Evolutionary conservation across 2,329 filamentous ascomycete species (phyloP), one percentile per base, ranked within the genome.

Genomic region (Diaporthe caulivora): DNA sequence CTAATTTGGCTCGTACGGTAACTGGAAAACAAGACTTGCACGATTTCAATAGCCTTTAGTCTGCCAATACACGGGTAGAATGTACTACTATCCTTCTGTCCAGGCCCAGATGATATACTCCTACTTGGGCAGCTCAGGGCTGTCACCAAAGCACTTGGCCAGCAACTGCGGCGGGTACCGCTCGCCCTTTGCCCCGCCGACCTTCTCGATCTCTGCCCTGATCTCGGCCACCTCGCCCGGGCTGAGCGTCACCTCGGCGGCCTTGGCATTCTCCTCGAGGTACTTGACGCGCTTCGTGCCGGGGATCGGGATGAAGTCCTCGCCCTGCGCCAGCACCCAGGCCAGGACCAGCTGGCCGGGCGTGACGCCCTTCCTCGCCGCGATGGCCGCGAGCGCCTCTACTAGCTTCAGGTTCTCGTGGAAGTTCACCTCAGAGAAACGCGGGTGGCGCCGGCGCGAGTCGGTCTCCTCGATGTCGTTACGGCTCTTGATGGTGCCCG

Each of bases 261-360:
- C 79, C n/a, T 73, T 78, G 17, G 79, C 76, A 64, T 73, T 75
- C 68, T 75, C 74, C 60, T 75, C 74, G 17, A 75, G 67, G 37
- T 75, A 75, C 67, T 74, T 83, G 31, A 78, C 67, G 15, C 77
- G 77, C 76, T 81, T 82, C n/a, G 81, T 82, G 3, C 81, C 81
- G 0, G 81, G 81, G 57, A 82, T 82, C 3, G 81, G 81, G 60
- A 82, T 80, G 68, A 82, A 81, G 77, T 83, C 83, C 8, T 84
- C 81, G 7, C 86, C 88, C 71, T 87, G 85, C 10, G 84, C 81
- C 70, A 84, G 76, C 9, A 89, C 81, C 89, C 89, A 92, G 2
- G 86, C 87, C 13, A 92, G 77, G 1, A 87, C 86, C 34, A 91
- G 80, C 80, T 91, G 88, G 5, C 84, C 83, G 1, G 85, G 78